phyloP scores from a whole-genome alignment of 2,329 filamentous ascomycete genomes.

The Tricladium varicosporioides region DNA sequence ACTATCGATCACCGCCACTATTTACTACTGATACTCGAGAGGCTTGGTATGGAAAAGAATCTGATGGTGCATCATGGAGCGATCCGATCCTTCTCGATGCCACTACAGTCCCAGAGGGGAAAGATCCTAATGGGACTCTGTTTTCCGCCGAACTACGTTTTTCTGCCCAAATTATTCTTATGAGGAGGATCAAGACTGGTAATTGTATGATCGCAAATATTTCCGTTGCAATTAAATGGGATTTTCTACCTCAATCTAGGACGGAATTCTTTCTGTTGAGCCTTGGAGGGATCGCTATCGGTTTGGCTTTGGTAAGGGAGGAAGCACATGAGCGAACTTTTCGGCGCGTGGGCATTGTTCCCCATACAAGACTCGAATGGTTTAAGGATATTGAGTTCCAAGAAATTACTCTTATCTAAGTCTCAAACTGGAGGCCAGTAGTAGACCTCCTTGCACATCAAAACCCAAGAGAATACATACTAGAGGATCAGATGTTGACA shows the following conservation, averaged over 20 bases:
- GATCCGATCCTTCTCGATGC: not conserved
- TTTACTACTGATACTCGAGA: no score
- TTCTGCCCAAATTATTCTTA: not conserved
- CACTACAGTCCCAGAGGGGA: conserved; percentile 2
- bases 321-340: not conserved
- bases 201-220: not conserved
- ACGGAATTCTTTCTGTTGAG: conserved; percentile 1
- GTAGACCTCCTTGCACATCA: no score
- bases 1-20: no score
- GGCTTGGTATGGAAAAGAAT: no score
- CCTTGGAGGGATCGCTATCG: not conserved
- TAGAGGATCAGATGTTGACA: no score
- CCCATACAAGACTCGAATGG: not conserved
- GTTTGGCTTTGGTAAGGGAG: not conserved
- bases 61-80: not conserved
- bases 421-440: no score
- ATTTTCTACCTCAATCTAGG: conserved; percentile 4
- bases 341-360: not conserved
- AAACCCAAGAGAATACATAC: no score
- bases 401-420: no score
- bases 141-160: conserved; percentile 5
- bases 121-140: conserved; percentile 9
- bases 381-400: not conserved
- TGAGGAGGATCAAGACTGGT: conserved; percentile 2
- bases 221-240: conserved; percentile 2